A percentile compares a stretch with the other conserved stretches of the same genome.
phyloP scores from a whole-genome alignment of 192 early-diverging fungal species.

The Gigaspora rosea region DNA sequence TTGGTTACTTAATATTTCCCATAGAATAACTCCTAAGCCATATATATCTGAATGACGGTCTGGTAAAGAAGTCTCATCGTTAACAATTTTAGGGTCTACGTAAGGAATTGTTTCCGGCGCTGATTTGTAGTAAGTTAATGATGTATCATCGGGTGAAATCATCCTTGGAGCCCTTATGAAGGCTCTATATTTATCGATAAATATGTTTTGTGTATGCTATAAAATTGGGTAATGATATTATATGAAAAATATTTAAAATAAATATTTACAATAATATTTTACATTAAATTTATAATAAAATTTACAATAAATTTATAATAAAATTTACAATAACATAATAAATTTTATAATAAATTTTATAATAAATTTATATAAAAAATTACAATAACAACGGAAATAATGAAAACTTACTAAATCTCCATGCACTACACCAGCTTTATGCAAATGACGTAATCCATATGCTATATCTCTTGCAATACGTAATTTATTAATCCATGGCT shows the following conservation, averaged over 20 bases:
- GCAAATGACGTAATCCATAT: conserved; percentile 13
- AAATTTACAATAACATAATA: background rate
- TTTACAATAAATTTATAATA: background rate
- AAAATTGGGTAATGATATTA: background rate
- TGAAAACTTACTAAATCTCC: conserved; percentile 13
- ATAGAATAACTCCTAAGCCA: conserved; percentile 9
- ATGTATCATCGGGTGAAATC: background rate
- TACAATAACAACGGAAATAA: background rate
- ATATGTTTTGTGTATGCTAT: conserved; percentile 15
- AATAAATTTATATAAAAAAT: background rate
- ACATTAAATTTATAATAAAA: background rate
- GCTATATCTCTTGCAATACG: conserved; percentile 8
- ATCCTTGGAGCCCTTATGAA: background rate
- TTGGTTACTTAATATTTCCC: conserved; percentile 14
- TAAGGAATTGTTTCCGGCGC: background rate
- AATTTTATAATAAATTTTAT: background rate
- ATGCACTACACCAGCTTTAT: conserved; percentile 16
- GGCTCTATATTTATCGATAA: conserved; percentile 14
- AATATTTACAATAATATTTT: background rate
- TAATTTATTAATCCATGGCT: background rate
- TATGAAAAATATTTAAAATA: background rate
- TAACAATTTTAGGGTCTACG: conserved; percentile 13
- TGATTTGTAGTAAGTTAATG: background rate
- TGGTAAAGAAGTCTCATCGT: background rate
- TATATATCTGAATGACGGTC: conserved; percentile 11